A percentile compares a stretch with the other conserved stretches of the same genome.
phyloP scores from a whole-genome alignment of 306 rosid genomes.

The Dalbergia oliveri region DNA sequence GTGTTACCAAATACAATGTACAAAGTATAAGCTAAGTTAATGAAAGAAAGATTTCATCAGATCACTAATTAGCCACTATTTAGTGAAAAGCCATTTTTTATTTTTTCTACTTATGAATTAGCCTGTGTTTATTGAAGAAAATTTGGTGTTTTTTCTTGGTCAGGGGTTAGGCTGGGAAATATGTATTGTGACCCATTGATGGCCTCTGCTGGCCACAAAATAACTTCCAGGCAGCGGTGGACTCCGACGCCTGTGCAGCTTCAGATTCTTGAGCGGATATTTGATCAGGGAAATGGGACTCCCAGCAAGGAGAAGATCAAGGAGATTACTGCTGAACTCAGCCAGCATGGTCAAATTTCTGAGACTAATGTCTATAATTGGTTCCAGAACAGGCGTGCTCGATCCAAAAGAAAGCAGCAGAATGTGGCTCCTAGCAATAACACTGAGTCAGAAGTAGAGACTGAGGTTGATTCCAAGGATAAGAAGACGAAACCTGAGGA shows the following conservation, averaged over 20 bases:
- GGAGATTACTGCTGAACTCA: conserved; percentile 82
- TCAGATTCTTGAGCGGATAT: conserved; percentile 82
- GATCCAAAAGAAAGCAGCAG: conserved; percentile 87
- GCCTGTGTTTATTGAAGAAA: background rate
- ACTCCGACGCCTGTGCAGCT: conserved; percentile 85
- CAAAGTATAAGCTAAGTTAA: background rate
- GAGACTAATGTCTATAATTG: conserved; percentile 92
- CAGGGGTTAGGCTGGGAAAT: conserved; percentile 81
- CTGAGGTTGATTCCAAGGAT: conserved; percentile 86
- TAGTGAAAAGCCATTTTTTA: background rate
- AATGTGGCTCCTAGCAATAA: conserved; percentile 44
- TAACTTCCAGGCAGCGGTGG: conserved; percentile 90
- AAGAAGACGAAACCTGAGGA: conserved; percentile 71
- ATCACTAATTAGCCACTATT: background rate
- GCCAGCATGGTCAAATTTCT: conserved; percentile 86
- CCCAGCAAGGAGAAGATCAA: conserved; percentile 95
- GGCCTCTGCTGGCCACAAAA: conserved; percentile 78
- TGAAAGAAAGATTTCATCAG: background rate
- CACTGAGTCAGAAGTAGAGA: conserved; percentile 81
- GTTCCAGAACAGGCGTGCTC: conserved; percentile 97
- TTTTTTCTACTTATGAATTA: background rate
- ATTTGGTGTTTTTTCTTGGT: conserved; percentile 39
- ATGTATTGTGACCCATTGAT: conserved; percentile 78
- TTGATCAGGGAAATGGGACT: conserved; percentile 81
- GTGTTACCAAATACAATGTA: background rate